Percentiles rank a stretch among this genome's conserved stretches.
These are phyloP conservation scores for Citrullus amarus DNA, from an alignment of 306 rosid genomes.

Conservation along the genomic window DNA sequence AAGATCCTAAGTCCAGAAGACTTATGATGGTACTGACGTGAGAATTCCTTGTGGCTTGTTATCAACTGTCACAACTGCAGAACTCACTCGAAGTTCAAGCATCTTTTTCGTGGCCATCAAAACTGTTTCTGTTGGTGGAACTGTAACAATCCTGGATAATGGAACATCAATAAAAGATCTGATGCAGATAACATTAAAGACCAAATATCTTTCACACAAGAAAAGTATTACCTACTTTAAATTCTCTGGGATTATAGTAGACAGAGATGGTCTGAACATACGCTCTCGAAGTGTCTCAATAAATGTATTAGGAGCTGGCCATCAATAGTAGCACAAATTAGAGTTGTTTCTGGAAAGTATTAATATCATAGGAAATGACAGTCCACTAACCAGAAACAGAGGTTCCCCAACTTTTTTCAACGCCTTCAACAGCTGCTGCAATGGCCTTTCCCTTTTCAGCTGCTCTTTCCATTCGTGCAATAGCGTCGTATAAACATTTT, in stretches of 20 bases:
- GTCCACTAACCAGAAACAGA: constrained; percentile 57
- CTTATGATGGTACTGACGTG: constrained; percentile 43
- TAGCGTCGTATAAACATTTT: constrained; percentile 91
- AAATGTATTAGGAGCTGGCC: constrained; percentile 69
- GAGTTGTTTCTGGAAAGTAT: not conserved
- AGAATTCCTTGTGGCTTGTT: constrained; percentile 77
- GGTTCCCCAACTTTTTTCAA: constrained; percentile 84
- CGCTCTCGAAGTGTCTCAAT: constrained; percentile 74
- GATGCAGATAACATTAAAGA: not conserved
- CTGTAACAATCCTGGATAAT: constrained; percentile 59
- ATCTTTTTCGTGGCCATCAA: constrained; percentile 62
- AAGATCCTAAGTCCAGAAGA: not conserved
- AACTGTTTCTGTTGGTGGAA: constrained; percentile 64
- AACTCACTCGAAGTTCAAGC: constrained; percentile 58
- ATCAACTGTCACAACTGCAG: constrained; percentile 64
- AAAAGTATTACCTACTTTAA: constrained; percentile 93
- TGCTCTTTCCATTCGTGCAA: constrained; percentile 94
- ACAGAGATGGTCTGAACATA: constrained; percentile 85
- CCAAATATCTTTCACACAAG: constrained; percentile 4
- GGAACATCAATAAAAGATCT: constrained; percentile 16
- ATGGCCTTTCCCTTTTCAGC: constrained; percentile 98
- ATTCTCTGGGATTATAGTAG: constrained; percentile 81
- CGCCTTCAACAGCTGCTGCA: constrained; percentile 97
- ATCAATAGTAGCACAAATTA: constrained; percentile 1
- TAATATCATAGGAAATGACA: not conserved